Conservation (phyloP, 2,329 filamentous ascomycete species). For the Cephalotrichum gorgonifer region DNA sequence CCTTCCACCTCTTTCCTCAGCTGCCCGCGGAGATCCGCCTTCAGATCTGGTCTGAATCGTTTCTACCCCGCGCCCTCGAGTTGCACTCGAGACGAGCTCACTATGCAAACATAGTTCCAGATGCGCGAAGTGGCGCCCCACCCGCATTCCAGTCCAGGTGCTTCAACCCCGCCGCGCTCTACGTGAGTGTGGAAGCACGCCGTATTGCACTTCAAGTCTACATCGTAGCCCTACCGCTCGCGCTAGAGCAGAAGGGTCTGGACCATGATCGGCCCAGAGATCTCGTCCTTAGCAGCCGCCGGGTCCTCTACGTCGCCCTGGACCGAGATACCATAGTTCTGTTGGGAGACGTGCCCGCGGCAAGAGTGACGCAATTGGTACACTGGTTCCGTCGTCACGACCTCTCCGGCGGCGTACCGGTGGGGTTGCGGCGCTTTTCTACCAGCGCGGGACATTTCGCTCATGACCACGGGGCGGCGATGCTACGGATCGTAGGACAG, state of each 20-base stretch:
- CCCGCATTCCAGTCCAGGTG: conserved; percentile 1
- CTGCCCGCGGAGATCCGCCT: background rate
- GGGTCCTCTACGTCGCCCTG: background rate
- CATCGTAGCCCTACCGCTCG: background rate
- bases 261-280: background rate
- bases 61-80: conserved; percentile 1
- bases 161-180: background rate
- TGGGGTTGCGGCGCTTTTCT: background rate
- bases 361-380: background rate
- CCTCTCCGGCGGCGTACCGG: too few species aligned
- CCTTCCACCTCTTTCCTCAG: background rate
- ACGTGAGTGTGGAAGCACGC: background rate
- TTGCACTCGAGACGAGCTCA: background rate
- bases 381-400: background rate
- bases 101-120: background rate
- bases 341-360: background rate
- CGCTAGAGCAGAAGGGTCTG: background rate
- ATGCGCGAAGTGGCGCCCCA: background rate
- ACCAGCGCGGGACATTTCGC: background rate
- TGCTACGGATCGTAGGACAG: background rate
- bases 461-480: background rate
- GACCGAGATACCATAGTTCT: conserved; percentile 1
- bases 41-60: conserved; percentile 2
- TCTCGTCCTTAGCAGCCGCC: background rate
- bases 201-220: background rate